phyloP scores from a whole-genome alignment of 805 yeast species.

The Grigorovia transvaalensis region DNA sequence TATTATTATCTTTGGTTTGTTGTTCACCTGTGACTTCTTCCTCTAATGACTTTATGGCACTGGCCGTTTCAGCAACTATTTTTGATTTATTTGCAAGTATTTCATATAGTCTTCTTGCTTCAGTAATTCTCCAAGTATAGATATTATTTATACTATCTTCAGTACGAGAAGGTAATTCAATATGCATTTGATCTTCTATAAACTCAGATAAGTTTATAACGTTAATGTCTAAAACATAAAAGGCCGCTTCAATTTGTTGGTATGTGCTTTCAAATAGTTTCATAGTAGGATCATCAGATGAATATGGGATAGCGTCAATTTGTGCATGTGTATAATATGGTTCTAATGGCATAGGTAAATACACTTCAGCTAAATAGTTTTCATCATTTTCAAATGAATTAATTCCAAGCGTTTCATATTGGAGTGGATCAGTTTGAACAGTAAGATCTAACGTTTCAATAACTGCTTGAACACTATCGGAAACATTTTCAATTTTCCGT shows the following conservation, averaged over 20 bases:
- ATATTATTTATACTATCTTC: conserved; percentile 18
- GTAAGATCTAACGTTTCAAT: not conserved
- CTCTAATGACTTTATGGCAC: conserved; percentile 1
- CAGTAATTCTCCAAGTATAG: conserved; percentile 33
- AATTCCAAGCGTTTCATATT: conserved; percentile 6
- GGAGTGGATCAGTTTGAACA: conserved; percentile 14
- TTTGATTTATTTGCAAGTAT: conserved; percentile 4
- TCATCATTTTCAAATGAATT: conserved; percentile 30
- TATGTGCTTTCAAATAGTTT: conserved; percentile 20
- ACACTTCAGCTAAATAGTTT: conserved; percentile 19
- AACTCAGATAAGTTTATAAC: conserved; percentile 18
- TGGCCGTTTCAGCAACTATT: conserved; percentile 2
- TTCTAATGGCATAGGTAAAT: conserved; percentile 13
- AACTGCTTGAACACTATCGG: conserved; percentile 18
- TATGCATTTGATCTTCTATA: conserved; percentile 27
- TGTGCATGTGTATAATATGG: conserved; percentile 17
- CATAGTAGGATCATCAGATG: conserved; percentile 11
- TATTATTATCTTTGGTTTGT: not conserved
- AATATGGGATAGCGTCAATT: conserved; percentile 5
- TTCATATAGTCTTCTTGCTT: conserved; percentile 12
- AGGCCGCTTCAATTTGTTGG: conserved; percentile 25
- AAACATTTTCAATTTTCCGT: conserved; percentile 3
- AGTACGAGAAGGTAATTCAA: conserved; percentile 19
- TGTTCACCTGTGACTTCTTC: not conserved
- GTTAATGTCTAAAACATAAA: conserved; percentile 27